Conservation (phyloP, 495 filamentous ascomycete genomes). For the Tuber indicum region DNA sequence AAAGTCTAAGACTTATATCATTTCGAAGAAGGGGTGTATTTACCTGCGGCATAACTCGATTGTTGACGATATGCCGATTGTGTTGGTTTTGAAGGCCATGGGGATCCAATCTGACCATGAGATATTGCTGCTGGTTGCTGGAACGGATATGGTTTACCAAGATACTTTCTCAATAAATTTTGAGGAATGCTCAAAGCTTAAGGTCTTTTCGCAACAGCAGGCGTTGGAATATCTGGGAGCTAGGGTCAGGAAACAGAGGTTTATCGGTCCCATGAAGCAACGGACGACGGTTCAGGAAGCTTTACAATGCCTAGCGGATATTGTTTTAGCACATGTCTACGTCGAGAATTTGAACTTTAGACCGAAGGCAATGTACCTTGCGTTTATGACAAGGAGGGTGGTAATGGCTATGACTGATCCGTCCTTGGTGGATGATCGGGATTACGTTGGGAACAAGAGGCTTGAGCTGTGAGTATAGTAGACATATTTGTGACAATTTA, state of each 20-base stretch:
- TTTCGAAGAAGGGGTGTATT: constrained; percentile 84
- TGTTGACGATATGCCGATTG: constrained; percentile 84
- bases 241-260: constrained; percentile 63
- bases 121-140: constrained; percentile 79
- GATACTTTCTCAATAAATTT: constrained; percentile 93
- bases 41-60: constrained; percentile 88
- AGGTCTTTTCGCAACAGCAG: constrained; percentile 84
- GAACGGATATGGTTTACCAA: constrained; percentile 76
- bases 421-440: constrained; percentile 83
- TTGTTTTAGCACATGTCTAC: constrained; percentile 89
- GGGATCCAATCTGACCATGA: constrained; percentile 90
- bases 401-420: constrained; percentile 87
- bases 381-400: constrained; percentile 90
- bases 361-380: constrained; percentile 90
- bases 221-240: constrained; percentile 84
- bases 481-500: not conserved
- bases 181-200: constrained; percentile 74
- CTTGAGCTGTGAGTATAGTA: constrained; percentile 60
- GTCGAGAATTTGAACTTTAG: constrained; percentile 84
- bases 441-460: constrained; percentile 97
- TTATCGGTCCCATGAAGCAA: constrained; percentile 41
- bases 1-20: constrained; percentile 93
- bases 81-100: constrained; percentile 84
- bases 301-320: constrained; percentile 79
- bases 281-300: constrained; percentile 79